These are phyloP conservation scores for Fermentozyma sake DNA, from an alignment of 1,139 yeast genomes.

Conservation along the genomic window DNA sequence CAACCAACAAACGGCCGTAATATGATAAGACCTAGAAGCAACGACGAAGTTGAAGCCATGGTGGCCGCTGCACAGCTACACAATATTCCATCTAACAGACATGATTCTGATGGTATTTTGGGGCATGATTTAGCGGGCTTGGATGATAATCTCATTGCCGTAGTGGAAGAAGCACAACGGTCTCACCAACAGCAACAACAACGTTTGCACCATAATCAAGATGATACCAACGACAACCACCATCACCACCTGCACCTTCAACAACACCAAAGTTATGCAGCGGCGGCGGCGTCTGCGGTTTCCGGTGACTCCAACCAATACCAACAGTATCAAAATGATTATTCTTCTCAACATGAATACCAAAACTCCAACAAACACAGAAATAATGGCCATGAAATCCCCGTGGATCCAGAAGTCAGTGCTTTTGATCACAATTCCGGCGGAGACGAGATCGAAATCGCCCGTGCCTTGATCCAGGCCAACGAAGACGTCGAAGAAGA, in stretches of 20 bases:
- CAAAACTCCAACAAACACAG: slow-evolving; percentile 7
- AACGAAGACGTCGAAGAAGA: slow-evolving; percentile 34
- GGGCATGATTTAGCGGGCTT: slow-evolving; percentile 39
- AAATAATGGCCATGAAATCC: slow-evolving; percentile 22
- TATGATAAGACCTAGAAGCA: slow-evolving; percentile 17
- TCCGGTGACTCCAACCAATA: slow-evolving; percentile 19
- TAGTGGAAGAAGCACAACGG: slow-evolving; percentile 60
- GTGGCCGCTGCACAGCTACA: slow-evolving; percentile 34
- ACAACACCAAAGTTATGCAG: slow-evolving; percentile 29
- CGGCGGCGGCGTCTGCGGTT: slow-evolving; percentile 41
- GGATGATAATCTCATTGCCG: slow-evolving; percentile 59
- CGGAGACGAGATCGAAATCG: slow-evolving; percentile 58
- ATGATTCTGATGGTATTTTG: slow-evolving; percentile 25
- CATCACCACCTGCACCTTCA: slow-evolving; percentile 8
- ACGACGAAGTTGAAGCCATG: slow-evolving; percentile 33
- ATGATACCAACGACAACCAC: slow-evolving; percentile 1
- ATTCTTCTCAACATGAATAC: slow-evolving; percentile 16
- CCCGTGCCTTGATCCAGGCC: slow-evolving; percentile 62
- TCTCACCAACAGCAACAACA: slow-evolving; percentile 24
- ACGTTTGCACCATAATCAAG: slow-evolving; percentile 9
- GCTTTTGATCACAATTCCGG: slow-evolving; percentile 47
- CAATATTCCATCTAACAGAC: slow-evolving; percentile 25
- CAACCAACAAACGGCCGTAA: slow-evolving; percentile 11
- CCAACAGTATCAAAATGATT: slow-evolving; percentile 20
- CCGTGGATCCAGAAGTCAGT: slow-evolving; percentile 58